phyloP scores from a whole-genome alignment of 495 filamentous ascomycete genomes.

The Xylaria grammica region DNA sequence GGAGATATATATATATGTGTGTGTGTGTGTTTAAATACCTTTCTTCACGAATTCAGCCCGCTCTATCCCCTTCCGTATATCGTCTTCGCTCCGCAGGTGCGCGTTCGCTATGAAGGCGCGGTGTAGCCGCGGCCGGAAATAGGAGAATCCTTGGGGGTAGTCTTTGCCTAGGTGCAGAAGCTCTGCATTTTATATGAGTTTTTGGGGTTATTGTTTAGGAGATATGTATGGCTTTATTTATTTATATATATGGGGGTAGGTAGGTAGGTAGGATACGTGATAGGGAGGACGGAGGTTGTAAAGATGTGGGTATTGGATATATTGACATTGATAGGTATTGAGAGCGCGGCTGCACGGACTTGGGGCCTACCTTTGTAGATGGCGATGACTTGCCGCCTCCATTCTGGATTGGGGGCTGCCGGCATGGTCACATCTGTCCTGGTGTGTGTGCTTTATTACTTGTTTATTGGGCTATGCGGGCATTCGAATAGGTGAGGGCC shows the following conservation, averaged over 20 bases:
- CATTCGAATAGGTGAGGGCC: too few relatives aligned
- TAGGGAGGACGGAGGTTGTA: too few relatives aligned
- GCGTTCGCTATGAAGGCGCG: conserved; percentile 80
- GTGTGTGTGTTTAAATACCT: conserved; percentile 52
- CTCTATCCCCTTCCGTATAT: conserved; percentile 77
- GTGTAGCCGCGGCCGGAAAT: conserved; percentile 82
- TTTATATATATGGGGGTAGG: too few relatives aligned
- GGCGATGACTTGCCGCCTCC: conserved; percentile 80
- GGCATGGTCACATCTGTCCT: neutral
- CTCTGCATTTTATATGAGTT: conserved; percentile 53
- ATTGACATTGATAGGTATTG: too few relatives aligned
- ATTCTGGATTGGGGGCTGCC: conserved; percentile 51
- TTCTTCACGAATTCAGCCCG: conserved; percentile 89
- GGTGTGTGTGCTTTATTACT: too few relatives aligned
- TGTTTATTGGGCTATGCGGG: too few relatives aligned
- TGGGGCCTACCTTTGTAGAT: conserved; percentile 93
- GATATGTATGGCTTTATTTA: too few relatives aligned
- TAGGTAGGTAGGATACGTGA: too few relatives aligned
- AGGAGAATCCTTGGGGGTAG: conserved; percentile 86
- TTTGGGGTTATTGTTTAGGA: neutral
- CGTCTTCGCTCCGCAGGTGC: conserved; percentile 67
- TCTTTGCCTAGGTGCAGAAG: conserved; percentile 82
- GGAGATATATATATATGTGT: neutral
- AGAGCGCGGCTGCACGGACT: too few relatives aligned
- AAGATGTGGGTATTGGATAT: too few relatives aligned